Percentiles rank a stretch among this genome's conserved stretches.
Conservation (phyloP, 108 stramenopile species). For the Pinguiococcus pyrenoidosus region DNA sequence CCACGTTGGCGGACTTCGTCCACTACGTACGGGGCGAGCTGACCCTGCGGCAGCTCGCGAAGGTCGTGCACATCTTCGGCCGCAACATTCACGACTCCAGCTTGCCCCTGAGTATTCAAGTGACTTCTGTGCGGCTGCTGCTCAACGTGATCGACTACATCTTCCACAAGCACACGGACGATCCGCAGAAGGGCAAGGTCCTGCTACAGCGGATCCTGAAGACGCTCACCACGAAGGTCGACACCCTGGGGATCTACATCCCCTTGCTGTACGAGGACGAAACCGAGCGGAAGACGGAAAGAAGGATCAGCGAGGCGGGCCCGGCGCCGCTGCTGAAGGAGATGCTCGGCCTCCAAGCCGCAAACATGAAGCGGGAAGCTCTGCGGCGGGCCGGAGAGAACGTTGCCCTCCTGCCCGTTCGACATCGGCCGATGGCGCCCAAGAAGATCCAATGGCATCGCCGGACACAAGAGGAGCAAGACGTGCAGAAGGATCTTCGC, state of each 20-base stretch:
- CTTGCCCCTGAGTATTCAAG: constrained; percentile 67
- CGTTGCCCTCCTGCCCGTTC: too few relatives aligned
- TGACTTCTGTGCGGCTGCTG: constrained; percentile 64
- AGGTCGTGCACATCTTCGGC: constrained; percentile 67
- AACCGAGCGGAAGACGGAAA: too few relatives aligned
- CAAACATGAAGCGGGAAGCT: too few relatives aligned
- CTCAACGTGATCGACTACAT: constrained; percentile 71
- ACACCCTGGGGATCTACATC: constrained; percentile 44
- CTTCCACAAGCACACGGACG: constrained; percentile 45
- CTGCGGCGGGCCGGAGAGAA: too few relatives aligned
- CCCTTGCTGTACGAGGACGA: too few relatives aligned
- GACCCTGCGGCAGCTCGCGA: constrained; percentile 61
- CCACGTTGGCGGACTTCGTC: constrained; percentile 72
- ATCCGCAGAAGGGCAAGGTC: constrained; percentile 19
- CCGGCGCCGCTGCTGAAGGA: too few relatives aligned
- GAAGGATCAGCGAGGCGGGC: too few relatives aligned
- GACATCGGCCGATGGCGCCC: too few relatives aligned
- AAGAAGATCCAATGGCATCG: too few relatives aligned
- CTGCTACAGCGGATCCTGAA: constrained; percentile 63
- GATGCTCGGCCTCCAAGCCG: too few relatives aligned
- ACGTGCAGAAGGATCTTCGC: too few relatives aligned
- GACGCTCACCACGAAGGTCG: constrained; percentile 61
- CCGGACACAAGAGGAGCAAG: too few relatives aligned
- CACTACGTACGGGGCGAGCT: constrained; percentile 59
- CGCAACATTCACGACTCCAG: constrained; percentile 61